Conservation (phyloP, 495 filamentous ascomycete genomes). For the Hyphodiscus hymeniophilus region DNA sequence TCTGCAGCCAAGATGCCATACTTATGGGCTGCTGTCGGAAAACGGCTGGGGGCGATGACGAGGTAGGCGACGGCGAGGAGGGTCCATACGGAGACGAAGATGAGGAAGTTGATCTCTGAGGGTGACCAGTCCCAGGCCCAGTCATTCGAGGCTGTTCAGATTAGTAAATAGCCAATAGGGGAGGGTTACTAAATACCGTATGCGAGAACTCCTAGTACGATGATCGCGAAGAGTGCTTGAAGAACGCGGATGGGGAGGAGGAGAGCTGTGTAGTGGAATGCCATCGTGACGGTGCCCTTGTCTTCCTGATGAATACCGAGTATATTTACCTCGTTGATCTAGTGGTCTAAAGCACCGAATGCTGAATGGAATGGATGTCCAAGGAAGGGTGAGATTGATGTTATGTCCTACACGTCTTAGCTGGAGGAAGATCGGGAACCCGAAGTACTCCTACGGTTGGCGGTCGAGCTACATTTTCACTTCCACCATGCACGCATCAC, state of each 20-base stretch:
- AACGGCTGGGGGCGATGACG: conserved; percentile 50
- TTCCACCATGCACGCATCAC: too few species aligned
- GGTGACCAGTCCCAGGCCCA: conserved; percentile 29
- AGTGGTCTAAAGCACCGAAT: too few species aligned
- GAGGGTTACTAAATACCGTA: conserved; percentile 47
- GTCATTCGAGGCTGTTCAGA: conserved; percentile 23
- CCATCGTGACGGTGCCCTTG: conserved; percentile 26
- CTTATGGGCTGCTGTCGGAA: conserved; percentile 48
- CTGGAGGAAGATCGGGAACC: too few species aligned
- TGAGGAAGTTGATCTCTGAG: conserved; percentile 54
- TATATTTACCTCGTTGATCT: too few species aligned
- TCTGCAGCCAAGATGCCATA: conserved; percentile 58
- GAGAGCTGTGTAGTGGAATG: conserved; percentile 31
- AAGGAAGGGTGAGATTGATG: too few species aligned
- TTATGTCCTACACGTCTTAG: too few species aligned
- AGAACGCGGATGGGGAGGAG: conserved; percentile 55
- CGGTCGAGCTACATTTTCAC: too few species aligned
- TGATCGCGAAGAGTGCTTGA: conserved; percentile 57
- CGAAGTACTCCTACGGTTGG: too few species aligned
- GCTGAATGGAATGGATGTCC: too few species aligned
- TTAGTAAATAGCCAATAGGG: not conserved
- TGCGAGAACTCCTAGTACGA: conserved; percentile 61
- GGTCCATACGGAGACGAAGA: conserved; percentile 68
- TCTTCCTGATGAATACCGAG: too few species aligned
- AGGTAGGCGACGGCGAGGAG: conserved; percentile 61